Base-by-base conservation (phyloP, 2,329 filamentous ascomycete species). In the Decorospora gaudefroyi region DNA sequence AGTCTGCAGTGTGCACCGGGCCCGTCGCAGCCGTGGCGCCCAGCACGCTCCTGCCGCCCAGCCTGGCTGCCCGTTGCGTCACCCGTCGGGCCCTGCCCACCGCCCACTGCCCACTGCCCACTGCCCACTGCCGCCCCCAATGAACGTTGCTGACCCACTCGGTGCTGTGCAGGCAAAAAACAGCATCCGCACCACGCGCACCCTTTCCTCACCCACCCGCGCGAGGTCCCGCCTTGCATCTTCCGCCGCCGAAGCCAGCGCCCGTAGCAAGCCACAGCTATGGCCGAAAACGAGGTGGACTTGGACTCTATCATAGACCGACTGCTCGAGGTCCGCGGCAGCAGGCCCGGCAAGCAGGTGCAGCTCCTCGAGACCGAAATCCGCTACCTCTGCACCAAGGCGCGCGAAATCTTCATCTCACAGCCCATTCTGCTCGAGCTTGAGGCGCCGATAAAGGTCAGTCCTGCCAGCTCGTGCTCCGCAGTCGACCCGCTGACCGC, bases 251-350 rank as follows among this genome's bases (percentile, higher is more conserved):
- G 13, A 31, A 50, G 48, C 48, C 41, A 46, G 47, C 38, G 58
- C 62, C 60, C 51, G 50, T 56, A 67, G 64, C 71, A 65, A 65
- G 64, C 47, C 65, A 67, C 72, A 73, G 75, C 72, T 70, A 88
- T 88, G 85, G 85, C 85, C 73, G 85, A 88, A 75, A 81, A 90
- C 77, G 92, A 97, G 77, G 89, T 97, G 77, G 92, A 97, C 78
- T 83, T 99, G 78, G 93, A 99, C 77, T 96, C 91, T 69, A 96
- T 97, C 85, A 97, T 99, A 80, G 92, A 97, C 76, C 85, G 93
- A 75, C 84, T 99, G 69, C 82, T 97, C 70, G 93, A 99, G 78
- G 93, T 97, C 71, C 87, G 93, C 76, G 93, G 92, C 72, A 96
- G 91, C 81, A 86, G 93, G 70, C 93, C 93, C 46, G 93, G 93